These are phyloP conservation scores for Hymenoscyphus scutula DNA, from an alignment of 2,329 filamentous ascomycete genomes.

Conservation along the genomic window DNA sequence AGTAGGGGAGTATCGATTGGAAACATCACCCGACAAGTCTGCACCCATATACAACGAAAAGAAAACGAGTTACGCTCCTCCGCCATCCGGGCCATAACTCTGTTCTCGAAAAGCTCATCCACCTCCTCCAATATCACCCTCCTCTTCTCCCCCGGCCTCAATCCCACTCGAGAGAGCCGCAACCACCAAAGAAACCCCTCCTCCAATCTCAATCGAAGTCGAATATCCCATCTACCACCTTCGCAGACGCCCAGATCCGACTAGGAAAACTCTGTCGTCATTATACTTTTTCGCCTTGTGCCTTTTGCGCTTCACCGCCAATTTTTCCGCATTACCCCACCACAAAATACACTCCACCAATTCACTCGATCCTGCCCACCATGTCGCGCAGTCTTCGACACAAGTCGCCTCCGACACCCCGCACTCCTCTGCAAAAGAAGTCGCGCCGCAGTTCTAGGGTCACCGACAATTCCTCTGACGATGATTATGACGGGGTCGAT, in stretches of 20 bases:
- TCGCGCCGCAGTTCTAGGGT: slow-evolving; percentile 39
- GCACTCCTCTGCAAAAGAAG: slow-evolving; percentile 35
- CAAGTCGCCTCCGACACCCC: slow-evolving; percentile 44
- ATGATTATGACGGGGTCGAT: slow-evolving; percentile 73
- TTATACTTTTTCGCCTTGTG: slow-evolving; percentile 2
- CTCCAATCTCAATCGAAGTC: slow-evolving; percentile 21
- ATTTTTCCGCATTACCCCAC: slow-evolving; percentile 5
- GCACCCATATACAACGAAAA: not conserved
- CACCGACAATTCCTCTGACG: slow-evolving; percentile 58
- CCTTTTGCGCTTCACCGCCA: slow-evolving; percentile 24
- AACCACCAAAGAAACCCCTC: slow-evolving; percentile 16
- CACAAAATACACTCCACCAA: slow-evolving; percentile 10
- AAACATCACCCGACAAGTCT: slow-evolving; percentile 21
- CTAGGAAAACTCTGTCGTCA: slow-evolving; percentile 9
- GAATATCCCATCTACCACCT: slow-evolving; percentile 5
- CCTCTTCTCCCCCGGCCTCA: slow-evolving; percentile 16
- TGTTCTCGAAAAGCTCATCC: slow-evolving; percentile 26
- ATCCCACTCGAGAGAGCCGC: slow-evolving; percentile 11
- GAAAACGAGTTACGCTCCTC: slow-evolving; percentile 28
- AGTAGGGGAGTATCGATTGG: slow-evolving; percentile 33
- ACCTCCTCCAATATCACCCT: not conserved
- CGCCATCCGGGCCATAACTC: slow-evolving; percentile 25
- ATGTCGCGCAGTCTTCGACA: slow-evolving; percentile 50
- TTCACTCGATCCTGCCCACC: slow-evolving; percentile 15
- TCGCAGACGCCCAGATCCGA: slow-evolving; percentile 6